Conservation (phyloP, 2,329 filamentous ascomycete genomes). For the Cucurbitaria berberidis region DNA sequence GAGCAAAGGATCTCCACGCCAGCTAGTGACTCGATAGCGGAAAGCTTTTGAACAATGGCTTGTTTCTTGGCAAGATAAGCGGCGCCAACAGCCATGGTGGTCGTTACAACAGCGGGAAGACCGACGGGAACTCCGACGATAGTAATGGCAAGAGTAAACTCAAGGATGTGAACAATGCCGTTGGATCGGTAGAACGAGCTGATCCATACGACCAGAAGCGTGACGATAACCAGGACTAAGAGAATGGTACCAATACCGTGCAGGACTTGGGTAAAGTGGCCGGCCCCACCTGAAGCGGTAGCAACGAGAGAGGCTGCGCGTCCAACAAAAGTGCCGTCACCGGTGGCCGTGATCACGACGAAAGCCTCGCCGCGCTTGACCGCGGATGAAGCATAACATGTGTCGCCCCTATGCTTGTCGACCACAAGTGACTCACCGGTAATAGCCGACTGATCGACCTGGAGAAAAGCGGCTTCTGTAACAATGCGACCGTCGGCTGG, state of each 20-base stretch:
- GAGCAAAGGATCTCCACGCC: constrained; percentile 94
- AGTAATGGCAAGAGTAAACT: constrained; percentile 86
- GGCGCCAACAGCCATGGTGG: constrained; percentile 92
- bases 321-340: constrained; percentile 90
- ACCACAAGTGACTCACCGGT: constrained; percentile 91
- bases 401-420: constrained; percentile 83
- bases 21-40: constrained; percentile 88
- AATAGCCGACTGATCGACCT: constrained; percentile 91
- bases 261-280: constrained; percentile 90
- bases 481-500: constrained; percentile 87
- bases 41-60: constrained; percentile 92
- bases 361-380: constrained; percentile 91
- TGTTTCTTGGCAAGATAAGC: constrained; percentile 91
- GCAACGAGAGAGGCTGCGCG: constrained; percentile 85
- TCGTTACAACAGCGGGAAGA: constrained; percentile 91
- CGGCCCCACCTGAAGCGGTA: constrained; percentile 72
- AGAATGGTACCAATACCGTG: constrained; percentile 85
- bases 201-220: constrained; percentile 83
- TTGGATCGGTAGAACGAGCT: constrained; percentile 89
- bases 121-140: constrained; percentile 92
- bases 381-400: constrained; percentile 82
- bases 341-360: constrained; percentile 80
- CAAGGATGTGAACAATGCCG: constrained; percentile 76
- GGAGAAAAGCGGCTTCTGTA: constrained; percentile 81
- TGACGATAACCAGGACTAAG: constrained; percentile 79